These are phyloP conservation scores for Multifurca ochricompacta DNA, from an alignment of 768 basidiomycete genomes.

Conservation along the genomic window DNA sequence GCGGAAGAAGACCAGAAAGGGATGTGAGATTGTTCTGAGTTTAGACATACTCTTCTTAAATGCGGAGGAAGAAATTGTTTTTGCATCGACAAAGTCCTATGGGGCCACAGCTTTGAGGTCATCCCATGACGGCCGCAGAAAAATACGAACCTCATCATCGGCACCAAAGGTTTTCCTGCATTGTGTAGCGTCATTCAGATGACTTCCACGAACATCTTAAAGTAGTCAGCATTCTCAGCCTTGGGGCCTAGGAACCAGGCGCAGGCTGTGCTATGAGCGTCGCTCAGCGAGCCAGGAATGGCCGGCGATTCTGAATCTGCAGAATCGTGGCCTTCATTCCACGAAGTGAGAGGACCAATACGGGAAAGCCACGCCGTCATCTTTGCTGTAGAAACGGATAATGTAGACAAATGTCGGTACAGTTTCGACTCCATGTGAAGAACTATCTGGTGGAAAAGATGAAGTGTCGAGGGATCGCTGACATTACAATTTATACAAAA, in stretches of 20 bases:
- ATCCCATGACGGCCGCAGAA: background rate
- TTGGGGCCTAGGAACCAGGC: constrained; percentile 36
- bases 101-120: background rate
- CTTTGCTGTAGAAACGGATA: background rate
- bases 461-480: background rate
- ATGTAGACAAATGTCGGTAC: background rate
- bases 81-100: constrained; percentile 23
- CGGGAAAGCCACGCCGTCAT: constrained; percentile 6
- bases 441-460: background rate
- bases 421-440: background rate
- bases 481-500: background rate
- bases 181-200: constrained; percentile 24
- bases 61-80: constrained; percentile 18
- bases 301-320: background rate
- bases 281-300: constrained; percentile 4
- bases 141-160: constrained; percentile 26
- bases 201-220: constrained; percentile 25
- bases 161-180: constrained; percentile 27
- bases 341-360: background rate
- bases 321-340: background rate
- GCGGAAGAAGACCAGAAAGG: constrained; percentile 23
- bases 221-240: constrained; percentile 30
- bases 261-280: constrained; percentile 25
- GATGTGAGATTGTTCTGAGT: constrained; percentile 20
- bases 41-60: constrained; percentile 23